Percentiles rank a stretch among this genome's conserved stretches.
phyloP scores from a whole-genome alignment of 805 yeast species.

The Candida boleticola region DNA sequence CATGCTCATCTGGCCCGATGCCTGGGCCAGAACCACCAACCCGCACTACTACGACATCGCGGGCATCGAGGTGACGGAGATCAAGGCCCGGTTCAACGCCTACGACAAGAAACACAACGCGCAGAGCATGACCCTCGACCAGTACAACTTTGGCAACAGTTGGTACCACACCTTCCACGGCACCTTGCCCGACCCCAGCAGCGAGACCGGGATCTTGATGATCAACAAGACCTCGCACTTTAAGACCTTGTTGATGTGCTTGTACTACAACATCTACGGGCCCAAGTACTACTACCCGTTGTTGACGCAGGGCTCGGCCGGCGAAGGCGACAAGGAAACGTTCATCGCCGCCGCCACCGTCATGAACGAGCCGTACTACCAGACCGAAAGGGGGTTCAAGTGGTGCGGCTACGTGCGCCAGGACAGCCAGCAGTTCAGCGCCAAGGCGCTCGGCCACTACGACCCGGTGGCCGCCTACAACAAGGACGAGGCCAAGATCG shows the following conservation, averaged over 20 bases:
- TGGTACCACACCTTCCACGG: conserved; percentile 57
- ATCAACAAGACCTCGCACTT: conserved; percentile 60
- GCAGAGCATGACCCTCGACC: not conserved
- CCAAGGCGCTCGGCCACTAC: conserved; percentile 27
- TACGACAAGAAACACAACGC: conserved; percentile 18
- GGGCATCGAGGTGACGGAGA: conserved; percentile 28
- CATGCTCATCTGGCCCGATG: conserved; percentile 65
- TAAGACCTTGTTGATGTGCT: conserved; percentile 54
- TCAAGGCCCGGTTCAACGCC: conserved; percentile 23
- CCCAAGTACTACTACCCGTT: conserved; percentile 66
- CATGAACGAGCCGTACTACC: conserved; percentile 49
- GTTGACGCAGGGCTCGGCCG: conserved; percentile 70
- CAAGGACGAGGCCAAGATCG: conserved; percentile 14
- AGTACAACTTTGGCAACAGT: conserved; percentile 27
- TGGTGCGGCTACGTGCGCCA: conserved; percentile 32
- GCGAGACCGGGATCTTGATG: conserved; percentile 70
- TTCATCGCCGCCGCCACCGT: conserved; percentile 67
- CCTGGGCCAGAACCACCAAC: conserved; percentile 66
- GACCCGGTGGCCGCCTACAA: conserved; percentile 31
- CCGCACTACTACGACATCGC: conserved; percentile 61
- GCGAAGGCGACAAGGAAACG: conserved; percentile 82
- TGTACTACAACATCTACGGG: conserved; percentile 65
- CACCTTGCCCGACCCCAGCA: conserved; percentile 62
- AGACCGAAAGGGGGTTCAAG: conserved; percentile 44
- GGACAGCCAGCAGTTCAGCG: conserved; percentile 17